phyloP scores from a whole-genome alignment of 352 stramenopile species.

The Phytophthora litchii region DNA sequence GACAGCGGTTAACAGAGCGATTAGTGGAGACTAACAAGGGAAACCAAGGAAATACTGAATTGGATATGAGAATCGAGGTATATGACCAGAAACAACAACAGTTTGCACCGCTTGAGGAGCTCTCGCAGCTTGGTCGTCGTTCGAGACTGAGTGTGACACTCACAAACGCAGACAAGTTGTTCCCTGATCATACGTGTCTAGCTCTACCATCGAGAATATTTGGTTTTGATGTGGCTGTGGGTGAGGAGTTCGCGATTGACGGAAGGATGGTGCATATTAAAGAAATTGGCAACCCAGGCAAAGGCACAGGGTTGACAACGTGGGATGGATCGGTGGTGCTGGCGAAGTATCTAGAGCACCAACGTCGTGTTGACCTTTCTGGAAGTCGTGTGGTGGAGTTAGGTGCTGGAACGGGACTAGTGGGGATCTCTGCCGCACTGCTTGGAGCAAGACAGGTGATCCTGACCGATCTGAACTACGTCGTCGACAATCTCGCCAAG shows the following conservation, averaged over 20 bases:
- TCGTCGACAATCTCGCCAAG: conserved; percentile 76
- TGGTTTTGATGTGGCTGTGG: conserved; percentile 40
- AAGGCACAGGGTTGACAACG: conserved; percentile 89
- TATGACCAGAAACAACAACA: conserved; percentile 42
- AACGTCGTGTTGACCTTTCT: conserved; percentile 30
- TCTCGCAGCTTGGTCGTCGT: conserved; percentile 32
- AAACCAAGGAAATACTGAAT: background rate
- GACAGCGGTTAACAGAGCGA: conserved; percentile 22
- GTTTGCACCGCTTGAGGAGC: conserved; percentile 40
- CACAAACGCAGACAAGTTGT: conserved; percentile 23
- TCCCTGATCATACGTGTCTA: conserved; percentile 34
- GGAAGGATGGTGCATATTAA: conserved; percentile 52
- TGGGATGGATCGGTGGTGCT: conserved; percentile 92
- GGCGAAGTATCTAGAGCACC: conserved; percentile 91
- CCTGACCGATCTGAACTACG: conserved; percentile 89
- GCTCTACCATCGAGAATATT: conserved; percentile 69
- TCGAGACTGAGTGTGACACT: conserved; percentile 51
- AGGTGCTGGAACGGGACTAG: conserved; percentile 85
- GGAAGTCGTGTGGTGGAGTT: conserved; percentile 78
- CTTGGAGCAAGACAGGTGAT: conserved; percentile 78
- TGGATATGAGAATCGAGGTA: conserved; percentile 46
- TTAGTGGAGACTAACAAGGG: conserved; percentile 1
- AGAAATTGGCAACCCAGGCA: conserved; percentile 81
- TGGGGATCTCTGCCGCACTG: conserved; percentile 80
- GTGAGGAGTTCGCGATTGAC: conserved; percentile 59